phyloP scores from a whole-genome alignment of 192 early-diverging fungal species.

The Backusella morwellensis region DNA sequence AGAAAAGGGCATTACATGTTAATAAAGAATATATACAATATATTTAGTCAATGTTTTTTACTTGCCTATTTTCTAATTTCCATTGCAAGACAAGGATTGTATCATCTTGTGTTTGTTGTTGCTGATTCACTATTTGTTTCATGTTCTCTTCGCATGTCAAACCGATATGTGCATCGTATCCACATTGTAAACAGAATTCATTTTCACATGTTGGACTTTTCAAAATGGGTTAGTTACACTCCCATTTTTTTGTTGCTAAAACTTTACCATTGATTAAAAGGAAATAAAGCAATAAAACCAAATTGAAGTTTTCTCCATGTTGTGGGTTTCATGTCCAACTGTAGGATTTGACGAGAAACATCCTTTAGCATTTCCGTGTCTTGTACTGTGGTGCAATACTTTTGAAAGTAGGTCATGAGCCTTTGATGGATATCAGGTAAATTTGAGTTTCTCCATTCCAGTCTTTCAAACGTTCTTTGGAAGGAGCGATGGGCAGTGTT shows the following conservation, averaged over 20 bases:
- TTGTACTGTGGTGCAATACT: background rate
- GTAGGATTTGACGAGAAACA: slow-evolving; percentile 11
- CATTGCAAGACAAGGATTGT: slow-evolving; percentile 21
- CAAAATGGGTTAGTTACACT: slow-evolving; percentile 12
- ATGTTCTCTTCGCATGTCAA: slow-evolving; percentile 46
- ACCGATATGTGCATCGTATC: slow-evolving; percentile 37
- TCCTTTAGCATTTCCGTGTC: background rate
- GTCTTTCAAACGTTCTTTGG: background rate
- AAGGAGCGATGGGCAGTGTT: background rate
- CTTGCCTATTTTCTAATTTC: slow-evolving; percentile 41
- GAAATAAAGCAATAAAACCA: slow-evolving; percentile 49
- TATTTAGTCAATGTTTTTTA: background rate
- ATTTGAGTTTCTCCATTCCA: slow-evolving; percentile 7
- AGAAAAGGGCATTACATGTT: background rate
- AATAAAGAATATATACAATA: background rate
- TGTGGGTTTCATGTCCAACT: slow-evolving; percentile 32
- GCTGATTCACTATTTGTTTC: slow-evolving; percentile 27
- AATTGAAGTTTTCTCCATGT: slow-evolving; percentile 59
- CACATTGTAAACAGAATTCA: slow-evolving; percentile 53
- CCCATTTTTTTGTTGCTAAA: background rate
- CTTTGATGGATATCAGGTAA: slow-evolving; percentile 9
- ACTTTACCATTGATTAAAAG: slow-evolving; percentile 45
- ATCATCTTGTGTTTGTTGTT: slow-evolving; percentile 12
- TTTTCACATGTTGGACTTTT: slow-evolving; percentile 35
- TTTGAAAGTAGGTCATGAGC: background rate